Percentiles rank a stretch among this genome's conserved stretches.
Evolutionary conservation across 192 early-diverging fungal genomes (phyloP).

Genomic region (Gonapodya prolifera): DNA sequence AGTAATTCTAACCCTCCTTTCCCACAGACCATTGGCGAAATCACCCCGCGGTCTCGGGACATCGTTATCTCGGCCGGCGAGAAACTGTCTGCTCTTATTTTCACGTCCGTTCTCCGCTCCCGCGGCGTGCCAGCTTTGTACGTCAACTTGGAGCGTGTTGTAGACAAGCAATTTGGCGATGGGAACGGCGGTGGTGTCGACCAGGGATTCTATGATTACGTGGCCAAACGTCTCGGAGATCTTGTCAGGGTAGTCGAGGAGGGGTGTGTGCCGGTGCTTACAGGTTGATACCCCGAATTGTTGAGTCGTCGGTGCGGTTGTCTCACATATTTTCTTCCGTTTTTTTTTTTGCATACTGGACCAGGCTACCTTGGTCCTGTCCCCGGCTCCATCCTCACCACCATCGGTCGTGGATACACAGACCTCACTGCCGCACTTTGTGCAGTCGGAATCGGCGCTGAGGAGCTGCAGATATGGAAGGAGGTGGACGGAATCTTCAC

Average conservation of each 20-base stretch:
- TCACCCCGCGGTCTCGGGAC: conserved; percentile 90
- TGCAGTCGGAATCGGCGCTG: conserved; percentile 75
- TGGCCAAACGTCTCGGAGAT: conserved; percentile 53
- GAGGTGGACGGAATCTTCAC: conserved; percentile 99
- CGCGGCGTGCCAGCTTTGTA: conserved; percentile 72
- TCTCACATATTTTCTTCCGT: neutral
- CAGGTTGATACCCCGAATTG: neutral
- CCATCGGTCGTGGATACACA: conserved; percentile 95
- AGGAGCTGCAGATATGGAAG: conserved; percentile 97
- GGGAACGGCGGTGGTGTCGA: conserved; percentile 57
- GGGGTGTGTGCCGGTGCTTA: neutral
- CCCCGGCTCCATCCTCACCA: conserved; percentile 78
- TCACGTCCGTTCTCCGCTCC: conserved; percentile 60
- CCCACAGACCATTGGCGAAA: conserved; percentile 80
- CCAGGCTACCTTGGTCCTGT: conserved; percentile 93
- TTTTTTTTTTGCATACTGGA: neutral
- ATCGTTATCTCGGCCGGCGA: conserved; percentile 91
- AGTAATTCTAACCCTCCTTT: too few relatives aligned
- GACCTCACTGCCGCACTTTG: conserved; percentile 92
- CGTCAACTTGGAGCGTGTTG: conserved; percentile 75
- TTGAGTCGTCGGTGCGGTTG: conserved; percentile 16
- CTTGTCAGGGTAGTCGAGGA: conserved; percentile 21
- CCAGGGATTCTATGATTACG: conserved; percentile 94
- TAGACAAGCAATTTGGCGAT: conserved; percentile 56
- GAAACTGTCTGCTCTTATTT: conserved; percentile 82